Conservation (phyloP, 257 asterid species). For the Nemophila menziesii region DNA sequence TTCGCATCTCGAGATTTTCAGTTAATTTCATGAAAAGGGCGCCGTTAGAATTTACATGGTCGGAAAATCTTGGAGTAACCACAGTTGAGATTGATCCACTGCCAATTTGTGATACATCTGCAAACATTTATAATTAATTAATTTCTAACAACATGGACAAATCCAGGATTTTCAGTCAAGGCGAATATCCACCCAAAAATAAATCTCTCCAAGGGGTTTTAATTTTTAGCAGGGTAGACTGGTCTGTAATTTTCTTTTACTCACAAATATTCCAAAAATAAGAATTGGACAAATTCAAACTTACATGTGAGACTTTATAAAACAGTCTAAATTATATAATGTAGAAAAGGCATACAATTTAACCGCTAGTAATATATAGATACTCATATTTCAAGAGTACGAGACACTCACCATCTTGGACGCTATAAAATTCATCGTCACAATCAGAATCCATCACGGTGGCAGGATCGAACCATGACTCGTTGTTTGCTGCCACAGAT, state of each 20-base stretch:
- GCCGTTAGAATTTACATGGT: slow-evolving; percentile 17
- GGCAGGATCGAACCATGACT: slow-evolving; percentile 77
- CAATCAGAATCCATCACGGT: slow-evolving; percentile 55
- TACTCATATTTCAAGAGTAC: not conserved
- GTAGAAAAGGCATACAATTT: no score
- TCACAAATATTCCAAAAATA: no score
- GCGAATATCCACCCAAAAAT: no score
- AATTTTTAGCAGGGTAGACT: no score
- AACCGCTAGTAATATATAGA: not conserved
- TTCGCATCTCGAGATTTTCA: slow-evolving; percentile 28
- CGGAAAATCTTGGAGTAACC: slow-evolving; percentile 70
- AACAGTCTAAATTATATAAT: no score
- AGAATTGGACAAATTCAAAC: no score
- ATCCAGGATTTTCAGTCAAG: no score
- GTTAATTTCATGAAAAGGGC: slow-evolving; percentile 7
- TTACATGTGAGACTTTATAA: no score
- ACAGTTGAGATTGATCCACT: slow-evolving; percentile 52
- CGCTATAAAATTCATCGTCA: slow-evolving; percentile 88
- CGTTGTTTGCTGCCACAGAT: slow-evolving; percentile 43
- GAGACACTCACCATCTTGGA: slow-evolving; percentile 61
- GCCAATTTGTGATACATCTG: slow-evolving; percentile 73
- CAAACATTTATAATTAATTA: slow-evolving; percentile 7
- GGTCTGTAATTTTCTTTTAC: no score
- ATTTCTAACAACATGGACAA: not conserved
- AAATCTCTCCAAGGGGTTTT: no score